These are phyloP conservation scores for Botryosphaeria dothidea DNA, from an alignment of 2,329 filamentous ascomycete species.

Conservation along the genomic window DNA sequence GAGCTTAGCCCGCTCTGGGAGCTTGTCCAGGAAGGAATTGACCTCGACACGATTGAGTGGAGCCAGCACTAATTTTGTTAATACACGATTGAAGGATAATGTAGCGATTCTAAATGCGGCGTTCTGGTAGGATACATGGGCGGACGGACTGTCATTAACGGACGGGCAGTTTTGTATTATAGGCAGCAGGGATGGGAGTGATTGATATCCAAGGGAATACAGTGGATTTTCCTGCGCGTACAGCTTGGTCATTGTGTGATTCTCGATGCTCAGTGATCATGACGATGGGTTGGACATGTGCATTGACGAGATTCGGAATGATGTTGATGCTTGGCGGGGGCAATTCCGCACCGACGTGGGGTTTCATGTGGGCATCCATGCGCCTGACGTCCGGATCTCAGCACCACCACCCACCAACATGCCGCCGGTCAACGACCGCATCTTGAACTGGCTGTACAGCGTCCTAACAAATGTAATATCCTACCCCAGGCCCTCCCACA, in stretches of 20 bases:
- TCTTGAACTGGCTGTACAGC: slow-evolving; percentile 94
- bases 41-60: slow-evolving; percentile 96
- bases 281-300: background rate
- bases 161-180: slow-evolving; percentile 8
- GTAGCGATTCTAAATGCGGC: slow-evolving; percentile 10
- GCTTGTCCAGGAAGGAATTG: slow-evolving; percentile 93
- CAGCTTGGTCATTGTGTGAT: background rate
- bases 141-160: slow-evolving; percentile 2
- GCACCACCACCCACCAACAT: slow-evolving; percentile 35
- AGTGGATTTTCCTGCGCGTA: background rate
- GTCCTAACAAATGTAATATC: slow-evolving; percentile 62
- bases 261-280: background rate
- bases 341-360: background rate
- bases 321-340: background rate
- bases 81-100: slow-evolving; percentile 5
- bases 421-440: slow-evolving; percentile 78
- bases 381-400: background rate
- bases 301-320: background rate
- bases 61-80: slow-evolving; percentile 77
- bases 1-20: slow-evolving; percentile 98
- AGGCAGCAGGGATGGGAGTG: background rate
- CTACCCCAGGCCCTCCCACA: background rate
- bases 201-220: slow-evolving; percentile 15
- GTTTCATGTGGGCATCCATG: slow-evolving; percentile 4
- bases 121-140: slow-evolving; percentile 7